Conservation (phyloP, 2,329 filamentous ascomycete genomes). For the Colletotrichum eleusines region DNA sequence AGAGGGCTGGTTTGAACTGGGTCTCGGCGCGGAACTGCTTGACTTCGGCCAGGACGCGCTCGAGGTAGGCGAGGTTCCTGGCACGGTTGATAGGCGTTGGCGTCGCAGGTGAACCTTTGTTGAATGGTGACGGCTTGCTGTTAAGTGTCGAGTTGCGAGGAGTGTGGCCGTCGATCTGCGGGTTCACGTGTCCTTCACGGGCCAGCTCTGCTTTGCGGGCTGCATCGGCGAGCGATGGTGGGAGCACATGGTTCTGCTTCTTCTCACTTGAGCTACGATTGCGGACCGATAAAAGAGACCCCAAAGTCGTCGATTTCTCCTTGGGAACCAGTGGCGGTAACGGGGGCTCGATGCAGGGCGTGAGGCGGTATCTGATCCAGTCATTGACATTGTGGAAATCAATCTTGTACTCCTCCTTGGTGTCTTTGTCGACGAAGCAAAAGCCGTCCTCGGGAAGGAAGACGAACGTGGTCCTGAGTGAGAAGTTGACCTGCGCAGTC, state of each 20-base stretch:
- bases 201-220: conserved; percentile 47
- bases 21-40: conserved; percentile 83
- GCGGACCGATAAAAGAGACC: conserved; percentile 62
- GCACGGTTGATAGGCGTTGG: conserved; percentile 63
- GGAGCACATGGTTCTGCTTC: conserved; percentile 42
- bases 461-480: conserved; percentile 85
- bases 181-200: conserved; percentile 57
- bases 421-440: conserved; percentile 87
- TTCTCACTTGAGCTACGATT: conserved; percentile 58
- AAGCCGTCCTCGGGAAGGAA: conserved; percentile 88
- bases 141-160: conserved; percentile 41
- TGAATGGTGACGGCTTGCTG: conserved; percentile 40
- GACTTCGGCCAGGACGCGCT: conserved; percentile 77
- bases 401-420: conserved; percentile 82
- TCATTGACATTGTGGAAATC: conserved; percentile 85
- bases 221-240: conserved; percentile 45
- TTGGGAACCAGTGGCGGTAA: conserved; percentile 67
- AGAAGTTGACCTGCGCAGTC: conserved; percentile 94
- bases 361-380: conserved; percentile 84
- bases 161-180: conserved; percentile 58
- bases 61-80: conserved; percentile 73
- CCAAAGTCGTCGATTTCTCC: conserved; percentile 53
- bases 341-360: conserved; percentile 79
- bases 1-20: conserved; percentile 69
- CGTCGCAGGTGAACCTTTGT: conserved; percentile 46